Evolutionary conservation across 306 rosid genomes (phyloP).

Genomic region (Erythrophleum fordii): DNA sequence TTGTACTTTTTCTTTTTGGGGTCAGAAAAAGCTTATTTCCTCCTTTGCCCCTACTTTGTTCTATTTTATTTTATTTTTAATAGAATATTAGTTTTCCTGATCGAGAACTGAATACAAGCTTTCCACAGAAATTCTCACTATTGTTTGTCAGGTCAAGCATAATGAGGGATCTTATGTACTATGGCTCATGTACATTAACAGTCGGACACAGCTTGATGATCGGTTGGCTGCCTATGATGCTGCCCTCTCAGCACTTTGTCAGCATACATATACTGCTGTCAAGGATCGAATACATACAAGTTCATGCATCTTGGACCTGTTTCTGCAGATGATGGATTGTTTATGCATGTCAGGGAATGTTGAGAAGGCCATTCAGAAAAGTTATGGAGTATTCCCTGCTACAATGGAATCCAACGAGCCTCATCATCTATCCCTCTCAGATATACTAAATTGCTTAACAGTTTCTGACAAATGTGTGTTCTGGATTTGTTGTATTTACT

Average conservation of each 20-base stretch:
- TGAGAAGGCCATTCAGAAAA: slow-evolving; percentile 73
- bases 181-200: slow-evolving; percentile 93
- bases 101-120: slow-evolving; percentile 42
- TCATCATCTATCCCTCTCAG: slow-evolving; percentile 56
- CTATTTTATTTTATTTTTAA: neutral
- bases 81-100: slow-evolving; percentile 33
- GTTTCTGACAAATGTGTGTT: slow-evolving; percentile 90
- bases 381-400: slow-evolving; percentile 54
- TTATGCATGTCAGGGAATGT: slow-evolving; percentile 86
- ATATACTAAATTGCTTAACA: slow-evolving; percentile 73
- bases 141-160: slow-evolving; percentile 75
- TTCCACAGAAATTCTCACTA: slow-evolving; percentile 52
- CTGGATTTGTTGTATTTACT: slow-evolving; percentile 92
- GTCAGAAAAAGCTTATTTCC: slow-evolving; percentile 20
- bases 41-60: slow-evolving; percentile 4
- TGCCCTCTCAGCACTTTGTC: slow-evolving; percentile 73
- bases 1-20: slow-evolving; percentile 6
- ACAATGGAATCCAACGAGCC: slow-evolving; percentile 55
- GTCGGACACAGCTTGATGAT: slow-evolving; percentile 69
- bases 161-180: slow-evolving; percentile 77
- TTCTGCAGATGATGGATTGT: slow-evolving; percentile 87
- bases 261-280: slow-evolving; percentile 50
- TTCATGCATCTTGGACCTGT: slow-evolving; percentile 84
- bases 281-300: slow-evolving; percentile 60
- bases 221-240: slow-evolving; percentile 69